These are phyloP conservation scores for Alternaria incomplexa DNA, from an alignment of 2,329 filamentous ascomycete genomes.

Conservation along the genomic window DNA sequence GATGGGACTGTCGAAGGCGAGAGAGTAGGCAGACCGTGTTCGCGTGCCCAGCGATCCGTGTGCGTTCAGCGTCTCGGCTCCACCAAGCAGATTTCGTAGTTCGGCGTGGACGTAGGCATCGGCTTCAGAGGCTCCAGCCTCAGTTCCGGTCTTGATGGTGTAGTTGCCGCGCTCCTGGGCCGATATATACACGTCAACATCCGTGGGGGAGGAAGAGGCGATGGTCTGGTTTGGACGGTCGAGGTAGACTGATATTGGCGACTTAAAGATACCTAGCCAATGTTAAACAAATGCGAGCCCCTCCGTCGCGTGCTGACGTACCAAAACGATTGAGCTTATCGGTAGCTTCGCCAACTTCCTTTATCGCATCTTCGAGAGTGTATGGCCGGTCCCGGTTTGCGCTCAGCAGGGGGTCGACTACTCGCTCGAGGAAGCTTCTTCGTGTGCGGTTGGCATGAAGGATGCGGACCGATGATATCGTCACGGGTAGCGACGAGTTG, in stretches of 20 bases:
- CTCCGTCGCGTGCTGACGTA: slow-evolving; percentile 50
- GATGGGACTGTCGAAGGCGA: slow-evolving; percentile 81
- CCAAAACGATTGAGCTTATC: slow-evolving; percentile 81
- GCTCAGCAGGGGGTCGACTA: slow-evolving; percentile 79
- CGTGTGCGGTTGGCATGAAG: slow-evolving; percentile 86
- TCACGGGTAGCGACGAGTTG: slow-evolving; percentile 86
- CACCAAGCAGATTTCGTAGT: slow-evolving; percentile 91
- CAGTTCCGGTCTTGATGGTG: slow-evolving; percentile 91
- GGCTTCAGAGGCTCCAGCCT: slow-evolving; percentile 91
- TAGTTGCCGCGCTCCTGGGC: slow-evolving; percentile 82
- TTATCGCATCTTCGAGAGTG: slow-evolving; percentile 77
- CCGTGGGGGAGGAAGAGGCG: slow-evolving; percentile 72
- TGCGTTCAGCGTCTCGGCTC: slow-evolving; percentile 85
- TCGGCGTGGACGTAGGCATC: slow-evolving; percentile 88
- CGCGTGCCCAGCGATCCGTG: slow-evolving; percentile 89
- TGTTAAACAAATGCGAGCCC: slow-evolving; percentile 20
- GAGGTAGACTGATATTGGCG: slow-evolving; percentile 80
- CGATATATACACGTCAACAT: slow-evolving; percentile 80
- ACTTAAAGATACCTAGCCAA: slow-evolving; percentile 79
- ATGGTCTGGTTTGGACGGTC: slow-evolving; percentile 75
- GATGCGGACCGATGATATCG: slow-evolving; percentile 83
- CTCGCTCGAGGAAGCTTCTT: slow-evolving; percentile 77
- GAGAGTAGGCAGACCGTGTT: slow-evolving; percentile 89
- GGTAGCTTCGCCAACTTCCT: slow-evolving; percentile 71
- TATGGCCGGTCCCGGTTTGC: slow-evolving; percentile 70